Percentiles rank a stretch among this genome's conserved stretches.
Evolutionary conservation across 345 rosid species (phyloP).

Genomic region (Populus deltoides): DNA sequence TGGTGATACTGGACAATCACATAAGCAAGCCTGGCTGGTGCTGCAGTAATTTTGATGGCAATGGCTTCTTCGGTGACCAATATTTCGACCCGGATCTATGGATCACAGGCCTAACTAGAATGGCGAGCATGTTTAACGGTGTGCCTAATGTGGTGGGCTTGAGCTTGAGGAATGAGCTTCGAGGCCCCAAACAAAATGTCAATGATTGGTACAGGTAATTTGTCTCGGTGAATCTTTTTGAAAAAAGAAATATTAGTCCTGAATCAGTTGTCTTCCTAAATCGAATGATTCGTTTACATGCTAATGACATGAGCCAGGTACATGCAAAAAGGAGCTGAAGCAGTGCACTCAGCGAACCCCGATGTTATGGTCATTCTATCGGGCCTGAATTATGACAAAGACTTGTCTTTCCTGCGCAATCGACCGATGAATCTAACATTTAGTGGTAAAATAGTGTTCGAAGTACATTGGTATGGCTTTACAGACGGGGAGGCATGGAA

Average conservation of each 20-base stretch:
- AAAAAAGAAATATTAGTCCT: not conserved
- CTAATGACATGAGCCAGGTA: constrained; percentile 36
- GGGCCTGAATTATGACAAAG: constrained; percentile 70
- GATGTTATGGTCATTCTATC: constrained; percentile 82
- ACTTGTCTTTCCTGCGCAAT: constrained; percentile 55
- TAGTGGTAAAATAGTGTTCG: constrained; percentile 64
- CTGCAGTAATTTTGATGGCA: constrained; percentile 65
- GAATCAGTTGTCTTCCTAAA: not conserved
- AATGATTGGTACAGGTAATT: constrained; percentile 86
- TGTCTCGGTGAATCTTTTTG: not conserved
- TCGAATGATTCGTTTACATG: not conserved
- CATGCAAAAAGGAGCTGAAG: constrained; percentile 89
- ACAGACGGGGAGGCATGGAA: constrained; percentile 70
- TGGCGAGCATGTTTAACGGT: constrained; percentile 69
- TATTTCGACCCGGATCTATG: constrained; percentile 71
- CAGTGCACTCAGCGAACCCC: constrained; percentile 84
- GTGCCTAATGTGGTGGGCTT: constrained; percentile 72
- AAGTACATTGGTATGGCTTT: constrained; percentile 82
- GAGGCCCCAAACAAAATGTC: constrained; percentile 75
- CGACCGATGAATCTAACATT: constrained; percentile 51
- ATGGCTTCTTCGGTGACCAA: constrained; percentile 93
- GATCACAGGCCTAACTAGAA: constrained; percentile 58
- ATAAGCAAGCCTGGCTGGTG: constrained; percentile 95
- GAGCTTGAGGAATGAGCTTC: constrained; percentile 93
- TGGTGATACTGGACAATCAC: constrained; percentile 95